A percentile compares a stretch with the other conserved stretches of the same genome.
Evolutionary conservation across 495 filamentous ascomycete species (phyloP).

Genomic region (Glutinoglossum americanum): DNA sequence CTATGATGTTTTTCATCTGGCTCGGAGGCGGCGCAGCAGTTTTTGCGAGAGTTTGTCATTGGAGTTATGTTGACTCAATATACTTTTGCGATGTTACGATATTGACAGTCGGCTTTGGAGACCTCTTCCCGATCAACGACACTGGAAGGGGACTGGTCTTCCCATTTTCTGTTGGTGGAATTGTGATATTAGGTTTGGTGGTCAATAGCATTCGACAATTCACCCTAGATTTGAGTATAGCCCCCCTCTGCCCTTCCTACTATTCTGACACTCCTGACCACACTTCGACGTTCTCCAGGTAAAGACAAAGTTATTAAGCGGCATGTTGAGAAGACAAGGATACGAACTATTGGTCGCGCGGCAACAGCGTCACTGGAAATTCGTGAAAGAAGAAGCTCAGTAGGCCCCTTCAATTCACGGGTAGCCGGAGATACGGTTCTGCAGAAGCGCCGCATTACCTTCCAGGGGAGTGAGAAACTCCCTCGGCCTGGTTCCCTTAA

Average conservation of each 20-base stretch:
- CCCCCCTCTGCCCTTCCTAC: too few species aligned
- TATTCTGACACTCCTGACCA: too few species aligned
- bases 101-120: constrained; percentile 44
- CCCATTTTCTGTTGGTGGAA: constrained; percentile 23
- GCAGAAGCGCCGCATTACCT: background rate
- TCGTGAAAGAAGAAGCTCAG: background rate
- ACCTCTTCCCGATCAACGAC: constrained; percentile 25
- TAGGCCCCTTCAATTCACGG: background rate
- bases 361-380: constrained; percentile 5
- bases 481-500: background rate
- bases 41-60: constrained; percentile 26
- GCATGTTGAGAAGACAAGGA: constrained; percentile 36
- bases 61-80: constrained; percentile 32
- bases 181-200: constrained; percentile 24
- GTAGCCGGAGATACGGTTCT: background rate
- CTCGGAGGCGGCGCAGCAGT: constrained; percentile 35
- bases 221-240: constrained; percentile 36
- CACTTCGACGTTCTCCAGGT: too few species aligned
- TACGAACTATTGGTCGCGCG: constrained; percentile 29
- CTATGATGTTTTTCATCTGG: constrained; percentile 40
- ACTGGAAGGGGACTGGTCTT: constrained; percentile 21
- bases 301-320: constrained; percentile 43
- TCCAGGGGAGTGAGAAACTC: background rate
- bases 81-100: constrained; percentile 48
- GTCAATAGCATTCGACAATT: constrained; percentile 27